Conservation (phyloP, 1,284 basidiomycete species). For the Malassezia sp. region DNA sequence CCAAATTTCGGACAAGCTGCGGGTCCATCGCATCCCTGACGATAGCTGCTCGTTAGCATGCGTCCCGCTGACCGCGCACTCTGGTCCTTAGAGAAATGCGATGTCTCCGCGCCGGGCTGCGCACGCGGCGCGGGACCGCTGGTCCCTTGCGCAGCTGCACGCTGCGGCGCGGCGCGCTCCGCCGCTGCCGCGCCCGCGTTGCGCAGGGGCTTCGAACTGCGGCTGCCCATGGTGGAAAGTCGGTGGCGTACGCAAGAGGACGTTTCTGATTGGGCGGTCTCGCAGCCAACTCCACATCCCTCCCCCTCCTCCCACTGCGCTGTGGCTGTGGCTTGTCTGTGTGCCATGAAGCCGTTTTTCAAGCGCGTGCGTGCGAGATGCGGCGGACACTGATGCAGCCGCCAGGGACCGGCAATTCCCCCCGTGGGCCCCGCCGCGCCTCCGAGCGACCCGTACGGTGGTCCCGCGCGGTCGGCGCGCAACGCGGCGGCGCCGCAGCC, state of each 20-base stretch:
- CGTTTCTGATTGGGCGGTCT: too few relatives aligned
- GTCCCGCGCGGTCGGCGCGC: neutral
- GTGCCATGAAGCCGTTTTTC: constrained; percentile 12
- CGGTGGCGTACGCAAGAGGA: too few relatives aligned
- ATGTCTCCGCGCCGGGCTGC: neutral
- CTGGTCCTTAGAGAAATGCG: constrained; percentile 9
- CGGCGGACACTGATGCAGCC: neutral
- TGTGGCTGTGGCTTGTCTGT: neutral
- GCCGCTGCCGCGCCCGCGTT: neutral
- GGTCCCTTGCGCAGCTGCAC: neutral
- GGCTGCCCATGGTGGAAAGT: constrained; percentile 10
- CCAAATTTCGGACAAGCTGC: constrained; percentile 10
- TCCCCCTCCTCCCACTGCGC: neutral
- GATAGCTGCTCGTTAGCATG: constrained; percentile 4
- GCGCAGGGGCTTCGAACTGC: constrained; percentile 13
- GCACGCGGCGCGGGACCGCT: neutral
- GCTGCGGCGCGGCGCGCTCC: neutral
- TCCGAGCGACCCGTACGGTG: neutral
- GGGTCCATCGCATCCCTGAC: constrained; percentile 11
- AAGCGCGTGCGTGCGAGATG: constrained; percentile 4
- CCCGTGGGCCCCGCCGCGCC: constrained; percentile 1
- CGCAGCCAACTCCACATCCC: neutral
- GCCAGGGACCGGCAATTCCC: constrained; percentile 8
- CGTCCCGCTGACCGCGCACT: constrained; percentile 5
- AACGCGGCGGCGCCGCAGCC: neutral